Base-by-base conservation (phyloP, 345 rosid species). In the Dipteronia sinensis region DNA sequence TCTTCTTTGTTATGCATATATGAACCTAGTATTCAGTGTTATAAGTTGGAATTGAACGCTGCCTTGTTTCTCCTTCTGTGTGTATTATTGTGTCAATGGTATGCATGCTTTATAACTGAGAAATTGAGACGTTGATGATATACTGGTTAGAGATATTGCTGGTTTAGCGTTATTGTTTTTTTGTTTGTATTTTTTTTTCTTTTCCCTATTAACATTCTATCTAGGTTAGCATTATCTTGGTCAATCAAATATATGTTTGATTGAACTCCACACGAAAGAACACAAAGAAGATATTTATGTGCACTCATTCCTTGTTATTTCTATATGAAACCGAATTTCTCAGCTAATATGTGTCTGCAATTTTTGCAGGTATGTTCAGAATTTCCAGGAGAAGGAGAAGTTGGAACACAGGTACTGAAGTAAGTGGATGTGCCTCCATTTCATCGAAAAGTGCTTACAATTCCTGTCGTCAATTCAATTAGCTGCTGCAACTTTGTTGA, bases 311-410 rank as follows among this genome's bases (percentile, higher is more conserved):
- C 25, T 63, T 16, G 4, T 55, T 38, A 25, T 10, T 11, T 2
- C 38, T 63, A 23, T 19, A 46, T 25, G 46, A 16, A 47, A 46
- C 69, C 31, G 25, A 20, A 1, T 25, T 64, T 47, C 22, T n/a
- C 1, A 61, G 8, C 67, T 73, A 53, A 25, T 67, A 25, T 38
- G 75, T 34, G 58, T 27, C 10, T 25, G 47, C 46, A 83, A 56
- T 38, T 75, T 72, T 44, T 83, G 81, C 85, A 90, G 93, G 83
- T 90, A 88, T 78, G 93, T 82, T 73, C 88, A 86, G 78, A 31
- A 81, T 20, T 88, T 61, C 83, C 58, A 84, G 83, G 91, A 88
- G 78, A 83, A 90, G 71, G 91, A 90, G 90, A 90, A 90, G 81
- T 55, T 88, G 74, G 86, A 82, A 58, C 89, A 90, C 79, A 85